Base-by-base conservation (phyloP, 2,329 filamentous ascomycete genomes). In the Aureobasidium lini region DNA sequence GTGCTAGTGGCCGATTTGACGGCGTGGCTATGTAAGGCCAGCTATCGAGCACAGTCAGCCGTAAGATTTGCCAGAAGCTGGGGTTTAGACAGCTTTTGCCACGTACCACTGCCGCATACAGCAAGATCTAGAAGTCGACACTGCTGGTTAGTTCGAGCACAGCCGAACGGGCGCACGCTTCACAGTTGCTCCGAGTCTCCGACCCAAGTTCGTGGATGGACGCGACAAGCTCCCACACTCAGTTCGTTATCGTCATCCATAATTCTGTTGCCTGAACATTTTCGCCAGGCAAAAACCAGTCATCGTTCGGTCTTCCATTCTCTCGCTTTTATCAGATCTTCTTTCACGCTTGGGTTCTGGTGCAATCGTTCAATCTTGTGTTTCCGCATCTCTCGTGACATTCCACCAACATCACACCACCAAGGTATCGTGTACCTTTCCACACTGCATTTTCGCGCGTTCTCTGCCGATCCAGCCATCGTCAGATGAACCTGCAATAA, bases 401-500 rank as follows among this genome's bases (percentile, higher is more conserved):
- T 31, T 48, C 23, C 5, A 48, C 54, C 23, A 15, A 37, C 40
- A 47, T 57, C 43, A 57, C 54, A 23, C 54, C 54, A 57, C 54
- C 43, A 57, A 57, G 54, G 54, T 57, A 57, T 31, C 28, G 31
- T 9, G 49, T 52, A 54, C 58, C 58, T 60, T 60, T 53, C 34
- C 39, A 15, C 42, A 44, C 46, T 39, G 40, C 52, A 23, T 57
- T 57, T 46, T 49, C 36, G 90, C 90, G 90, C 90, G 90, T 95
- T 90, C 81, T 87, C 72, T 95, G 94, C 90, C 81, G 89, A 89
- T 86, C 86, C 77, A 72, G 63, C 66, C 73, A 87, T 90, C 92
- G 90, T 95, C 90, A 93, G 90, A 96, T 96, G 92, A 96, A 94
- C 90, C 90, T 96, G 92, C 90, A 60, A 60, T 63, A 56, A 34